Conservation (phyloP, 176 grass and related monocot species). For the Chrysopogon serrulatus region DNA sequence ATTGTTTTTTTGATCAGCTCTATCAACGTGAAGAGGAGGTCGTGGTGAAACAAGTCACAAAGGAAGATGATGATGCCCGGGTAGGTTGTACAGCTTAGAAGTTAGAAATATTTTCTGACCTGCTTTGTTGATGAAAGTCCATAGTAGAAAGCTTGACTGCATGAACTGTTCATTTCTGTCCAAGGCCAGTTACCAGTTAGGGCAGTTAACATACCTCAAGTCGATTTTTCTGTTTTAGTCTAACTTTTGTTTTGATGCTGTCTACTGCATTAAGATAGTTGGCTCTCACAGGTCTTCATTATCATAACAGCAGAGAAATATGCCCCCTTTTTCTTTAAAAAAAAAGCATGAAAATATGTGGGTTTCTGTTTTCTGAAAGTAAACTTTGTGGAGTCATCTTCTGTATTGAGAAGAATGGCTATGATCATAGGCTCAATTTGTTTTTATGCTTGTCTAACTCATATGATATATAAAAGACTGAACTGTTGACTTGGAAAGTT, state of each 20-base stretch:
- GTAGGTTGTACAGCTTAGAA: conserved; percentile 17
- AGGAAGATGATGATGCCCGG: conserved; percentile 38
- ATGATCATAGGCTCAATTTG: neutral
- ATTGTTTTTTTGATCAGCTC: conserved; percentile 40
- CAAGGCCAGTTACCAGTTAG: too few species aligned
- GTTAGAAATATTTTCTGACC: neutral
- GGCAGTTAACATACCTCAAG: too few species aligned
- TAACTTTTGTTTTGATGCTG: neutral
- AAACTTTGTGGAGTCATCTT: neutral
- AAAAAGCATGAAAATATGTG: too few species aligned
- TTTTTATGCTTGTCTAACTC: neutral
- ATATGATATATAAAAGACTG: neutral
- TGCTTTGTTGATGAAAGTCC: neutral
- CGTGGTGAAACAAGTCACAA: conserved; percentile 42
- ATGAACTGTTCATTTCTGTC: too few species aligned
- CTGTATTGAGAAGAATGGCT: neutral
- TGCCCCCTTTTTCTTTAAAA: too few species aligned
- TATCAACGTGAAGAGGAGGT: conserved; percentile 51
- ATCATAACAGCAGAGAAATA: neutral
- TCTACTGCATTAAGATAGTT: neutral
- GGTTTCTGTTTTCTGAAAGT: neutral
- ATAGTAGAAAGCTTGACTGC: neutral
- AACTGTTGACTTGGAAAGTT: too few species aligned
- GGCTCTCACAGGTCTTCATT: neutral
- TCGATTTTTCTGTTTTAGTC: conserved; percentile 5